Evolutionary conservation across 2,329 filamentous ascomycete genomes (phyloP).

Genomic region (Pseudogymnoascus sp.): DNA sequence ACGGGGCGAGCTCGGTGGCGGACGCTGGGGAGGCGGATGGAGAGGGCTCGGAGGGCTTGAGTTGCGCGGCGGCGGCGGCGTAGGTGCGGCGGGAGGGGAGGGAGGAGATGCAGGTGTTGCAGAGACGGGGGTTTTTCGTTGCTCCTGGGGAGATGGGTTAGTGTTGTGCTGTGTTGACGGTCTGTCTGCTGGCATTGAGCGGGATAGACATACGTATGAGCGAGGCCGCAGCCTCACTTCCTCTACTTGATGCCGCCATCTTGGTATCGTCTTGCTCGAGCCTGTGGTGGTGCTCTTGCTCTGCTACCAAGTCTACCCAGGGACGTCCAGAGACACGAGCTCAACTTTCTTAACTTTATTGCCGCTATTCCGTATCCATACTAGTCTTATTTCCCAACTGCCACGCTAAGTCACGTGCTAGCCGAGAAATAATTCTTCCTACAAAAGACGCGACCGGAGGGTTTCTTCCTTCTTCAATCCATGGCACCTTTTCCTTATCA

Average conservation of each 20-base stretch:
- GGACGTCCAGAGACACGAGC: neutral
- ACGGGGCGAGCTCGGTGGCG: constrained; percentile 16
- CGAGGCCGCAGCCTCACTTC: constrained; percentile 42
- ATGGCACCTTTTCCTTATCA: constrained; percentile 90
- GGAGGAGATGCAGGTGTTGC: constrained; percentile 21
- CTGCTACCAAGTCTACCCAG: neutral
- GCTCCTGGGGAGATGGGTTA: constrained; percentile 16
- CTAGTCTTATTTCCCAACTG: neutral
- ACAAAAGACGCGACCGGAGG: neutral
- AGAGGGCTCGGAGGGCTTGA: constrained; percentile 21
- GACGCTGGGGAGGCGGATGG: constrained; percentile 17
- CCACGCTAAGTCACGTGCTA: constrained; percentile 14
- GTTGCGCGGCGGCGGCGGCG: constrained; percentile 23
- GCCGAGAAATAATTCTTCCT: neutral
- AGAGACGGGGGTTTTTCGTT: constrained; percentile 24
- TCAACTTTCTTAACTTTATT: constrained; percentile 10
- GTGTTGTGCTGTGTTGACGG: neutral
- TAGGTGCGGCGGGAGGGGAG: constrained; percentile 18
- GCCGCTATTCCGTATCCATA: neutral
- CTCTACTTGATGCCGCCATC: constrained; percentile 53
- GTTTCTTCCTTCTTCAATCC: constrained; percentile 36
- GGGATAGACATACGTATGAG: constrained; percentile 41
- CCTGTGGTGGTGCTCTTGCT: constrained; percentile 3
- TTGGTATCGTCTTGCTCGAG: constrained; percentile 6
- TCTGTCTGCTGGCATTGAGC: neutral